Conservation (phyloP, 2,329 filamentous ascomycete species). For the Fusarium sp. region DNA sequence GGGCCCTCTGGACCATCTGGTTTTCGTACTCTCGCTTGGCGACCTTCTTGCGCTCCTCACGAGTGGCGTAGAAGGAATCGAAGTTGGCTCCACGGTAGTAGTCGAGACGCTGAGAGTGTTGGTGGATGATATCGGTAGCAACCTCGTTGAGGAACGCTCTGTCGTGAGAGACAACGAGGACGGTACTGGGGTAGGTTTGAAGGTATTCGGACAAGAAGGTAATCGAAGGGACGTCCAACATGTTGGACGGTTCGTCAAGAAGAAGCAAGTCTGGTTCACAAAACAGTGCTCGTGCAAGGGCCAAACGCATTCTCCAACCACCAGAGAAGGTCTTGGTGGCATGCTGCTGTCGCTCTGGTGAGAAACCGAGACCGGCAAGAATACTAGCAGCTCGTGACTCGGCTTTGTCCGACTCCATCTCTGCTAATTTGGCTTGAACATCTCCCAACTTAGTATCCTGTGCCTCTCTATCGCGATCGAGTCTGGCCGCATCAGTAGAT, state of each 20-base stretch:
- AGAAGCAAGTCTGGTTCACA: slow-evolving; percentile 96
- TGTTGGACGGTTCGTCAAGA: slow-evolving; percentile 99
- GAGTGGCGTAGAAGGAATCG: slow-evolving; percentile 96
- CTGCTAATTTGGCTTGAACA: slow-evolving; percentile 89
- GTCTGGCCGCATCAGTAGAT: slow-evolving; percentile 84
- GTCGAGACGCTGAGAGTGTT: slow-evolving; percentile 95
- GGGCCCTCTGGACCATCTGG: slow-evolving; percentile 92
- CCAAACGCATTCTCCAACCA: slow-evolving; percentile 99
- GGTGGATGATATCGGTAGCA: slow-evolving; percentile 98
- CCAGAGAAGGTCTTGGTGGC: slow-evolving; percentile 98
- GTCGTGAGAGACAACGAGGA: slow-evolving; percentile 98
- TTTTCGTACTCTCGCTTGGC: slow-evolving; percentile 98
- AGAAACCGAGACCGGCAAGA: slow-evolving; percentile 96
- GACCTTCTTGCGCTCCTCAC: slow-evolving; percentile 96
- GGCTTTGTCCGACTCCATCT: slow-evolving; percentile 99
- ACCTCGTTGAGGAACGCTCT: slow-evolving; percentile 98
- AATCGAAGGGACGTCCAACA: slow-evolving; percentile 99
- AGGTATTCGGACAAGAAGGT: slow-evolving; percentile 98
- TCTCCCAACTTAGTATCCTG: slow-evolving; percentile 92
- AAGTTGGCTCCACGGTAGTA: slow-evolving; percentile 99
- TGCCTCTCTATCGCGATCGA: slow-evolving; percentile 90
- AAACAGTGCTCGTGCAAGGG: slow-evolving; percentile 93
- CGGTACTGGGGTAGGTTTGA: slow-evolving; percentile 91
- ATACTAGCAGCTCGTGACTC: slow-evolving; percentile 96
- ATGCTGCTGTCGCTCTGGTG: slow-evolving; percentile 88